Conservation (phyloP, 257 asterid species). For the Solanum virginianum region DNA sequence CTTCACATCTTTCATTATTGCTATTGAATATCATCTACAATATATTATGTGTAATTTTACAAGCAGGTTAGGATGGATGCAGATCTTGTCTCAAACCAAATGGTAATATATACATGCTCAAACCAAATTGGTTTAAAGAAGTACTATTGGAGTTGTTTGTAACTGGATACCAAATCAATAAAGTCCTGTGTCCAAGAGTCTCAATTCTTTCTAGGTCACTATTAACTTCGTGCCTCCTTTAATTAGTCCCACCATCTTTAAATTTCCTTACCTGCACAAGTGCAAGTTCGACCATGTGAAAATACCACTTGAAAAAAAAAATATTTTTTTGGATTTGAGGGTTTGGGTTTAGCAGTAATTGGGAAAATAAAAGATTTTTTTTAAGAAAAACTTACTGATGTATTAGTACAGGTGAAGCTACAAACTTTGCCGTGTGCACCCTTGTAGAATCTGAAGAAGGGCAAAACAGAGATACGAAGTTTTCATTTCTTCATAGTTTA, state of each 20-base stretch:
- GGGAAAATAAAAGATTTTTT: background rate
- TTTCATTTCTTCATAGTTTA: constrained; percentile 27
- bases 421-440: constrained; percentile 28
- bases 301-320: background rate
- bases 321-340: too few species aligned
- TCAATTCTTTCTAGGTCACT: too few species aligned
- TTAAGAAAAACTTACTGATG: constrained; percentile 7
- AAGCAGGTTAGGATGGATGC: background rate
- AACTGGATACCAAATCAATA: too few species aligned
- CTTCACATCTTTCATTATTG: background rate
- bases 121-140: too few species aligned
- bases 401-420: constrained; percentile 35
- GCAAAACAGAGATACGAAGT: constrained; percentile 20
- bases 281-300: background rate
- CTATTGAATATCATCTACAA: too few species aligned
- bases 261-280: constrained; percentile 42
- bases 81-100: background rate
- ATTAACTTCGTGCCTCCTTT: too few species aligned
- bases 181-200: too few species aligned
- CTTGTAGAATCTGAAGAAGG: constrained; percentile 28
- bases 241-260: constrained; percentile 6
- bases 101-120: too few species aligned
- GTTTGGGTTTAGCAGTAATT: background rate
- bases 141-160: too few species aligned
- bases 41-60: fast-evolving